Base-by-base conservation (phyloP, 495 filamentous ascomycete genomes). In the Talaromyces proteolyticus region DNA sequence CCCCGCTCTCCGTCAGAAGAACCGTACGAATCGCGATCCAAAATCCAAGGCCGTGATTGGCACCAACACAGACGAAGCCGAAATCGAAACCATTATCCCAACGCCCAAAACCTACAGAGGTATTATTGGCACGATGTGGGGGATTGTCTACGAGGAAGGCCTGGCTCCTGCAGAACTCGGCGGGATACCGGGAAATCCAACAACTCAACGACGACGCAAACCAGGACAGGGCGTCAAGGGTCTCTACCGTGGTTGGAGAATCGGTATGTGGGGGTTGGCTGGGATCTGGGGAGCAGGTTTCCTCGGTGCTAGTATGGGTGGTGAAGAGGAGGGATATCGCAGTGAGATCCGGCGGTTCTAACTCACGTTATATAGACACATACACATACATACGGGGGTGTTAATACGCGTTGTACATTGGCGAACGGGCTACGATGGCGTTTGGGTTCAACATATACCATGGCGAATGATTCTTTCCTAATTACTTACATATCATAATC, bases 201-300 rank as follows among this genome's bases (percentile, higher is more conserved):
- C 25, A 18, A 20, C 42, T 43, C 11, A 12, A 18, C 21, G 50
- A 44, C 70, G 73, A 39, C 75, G 76, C 40, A 70, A 76, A 21
- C 80, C 82, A 52, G 90, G 90, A 12, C 90, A 95, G 57, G 93
- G 93, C 6, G 57, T 89, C 21, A 77, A 86, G 23, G 93, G 94
- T 0, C 72, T 98, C 12, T 95, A 89, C 76, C 77, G 93, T 42
- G 93, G 93, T 12, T 98, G 93, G 93, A 84, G 88, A 59, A 85
- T 96, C 16, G 91, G 91, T 8, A 88, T 94, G 79, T 97, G 93
- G 93, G 92, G 91, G 0, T 70, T 96, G 49, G 84, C 92, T 14
- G 92, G 92, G 17, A 80, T 95, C 19, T 92, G 91, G 89, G 84
- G 86, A 19, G 76, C 85, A 50, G 77, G 70, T 44, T 69, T 84